Percentiles rank a stretch among this genome's conserved stretches.
Evolutionary conservation across 768 basidiomycete genomes (phyloP).

Genomic region (Lactifluus subvellereus): DNA sequence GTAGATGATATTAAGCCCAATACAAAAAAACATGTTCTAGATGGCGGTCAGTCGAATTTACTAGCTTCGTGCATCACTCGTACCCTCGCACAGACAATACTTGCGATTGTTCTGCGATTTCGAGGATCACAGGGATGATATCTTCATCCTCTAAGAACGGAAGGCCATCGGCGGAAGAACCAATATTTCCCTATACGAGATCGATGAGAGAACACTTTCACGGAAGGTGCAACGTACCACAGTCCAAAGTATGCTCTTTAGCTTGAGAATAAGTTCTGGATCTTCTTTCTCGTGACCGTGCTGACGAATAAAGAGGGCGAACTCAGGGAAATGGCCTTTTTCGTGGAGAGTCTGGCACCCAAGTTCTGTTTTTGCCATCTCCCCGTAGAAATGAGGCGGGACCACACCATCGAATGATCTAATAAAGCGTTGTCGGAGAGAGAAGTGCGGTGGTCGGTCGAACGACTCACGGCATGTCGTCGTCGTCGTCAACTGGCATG

Average conservation of each 20-base stretch:
- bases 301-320: conserved; percentile 82
- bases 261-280: conserved; percentile 72
- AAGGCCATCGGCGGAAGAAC: conserved; percentile 84
- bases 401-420: conserved; percentile 83
- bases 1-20: conserved; percentile 91
- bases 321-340: conserved; percentile 86
- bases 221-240: conserved; percentile 47
- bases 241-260: conserved; percentile 96
- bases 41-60: not conserved
- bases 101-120: conserved; percentile 84
- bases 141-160: conserved; percentile 95
- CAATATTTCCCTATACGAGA: conserved; percentile 77
- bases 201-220: not conserved
- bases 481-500: conserved; percentile 46
- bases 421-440: not conserved
- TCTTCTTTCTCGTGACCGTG: conserved; percentile 85
- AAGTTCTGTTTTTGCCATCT: conserved; percentile 93
- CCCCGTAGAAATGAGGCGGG: conserved; percentile 95
- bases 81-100: conserved; percentile 93
- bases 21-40: conserved; percentile 93
- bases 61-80: conserved; percentile 26
- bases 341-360: conserved; percentile 89
- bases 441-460: not conserved
- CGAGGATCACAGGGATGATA: conserved; percentile 81
- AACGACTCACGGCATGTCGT: conserved; percentile 49